Evolutionary conservation across 2,329 filamentous ascomycete species (phyloP), one percentile per base, ranked within the genome.

Genomic region (Trichoderma arundinaceum): DNA sequence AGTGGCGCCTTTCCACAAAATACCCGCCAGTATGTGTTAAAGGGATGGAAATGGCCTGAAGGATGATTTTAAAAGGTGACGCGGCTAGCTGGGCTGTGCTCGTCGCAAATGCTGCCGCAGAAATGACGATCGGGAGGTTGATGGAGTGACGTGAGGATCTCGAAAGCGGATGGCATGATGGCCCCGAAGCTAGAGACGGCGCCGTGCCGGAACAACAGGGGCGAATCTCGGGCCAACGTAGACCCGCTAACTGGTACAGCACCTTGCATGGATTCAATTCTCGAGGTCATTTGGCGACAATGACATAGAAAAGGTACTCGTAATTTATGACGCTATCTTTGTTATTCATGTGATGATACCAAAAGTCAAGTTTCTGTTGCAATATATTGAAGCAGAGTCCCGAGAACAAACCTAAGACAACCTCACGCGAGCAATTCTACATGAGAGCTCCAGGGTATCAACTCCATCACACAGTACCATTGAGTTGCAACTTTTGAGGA

Each of bases 1-100:
- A 74, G 77, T 77, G 74, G 75, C 73, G 69, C 75, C 73, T 66
- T 80, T 81, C 83, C 83, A 85, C 66, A 85, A 72, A 73, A 83
- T 67, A 58, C 77, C 77, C 76, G 82, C 83, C 83, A 86, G 75
- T 60, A 70, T 84, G 80, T 68, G 32, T 15, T 7, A 19, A 12
- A 35, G 33, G 28, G 43, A 19, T 10, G 15, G 35, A 33, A 48
- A 35, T 10, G 28, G 32, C 38, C 32, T 15, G 1, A 49, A 28
- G 33, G 22, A 33, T 17, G 5, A 28, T 49, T 62, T 43, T 6
- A n/a, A 49, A 22, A 19, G 35, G 64, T 59, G 62, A 59, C 46
- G 53, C 53, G 62, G 60, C 60, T 57, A 8, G 46, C n/a, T 38
- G 53, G 62, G 62, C 62, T 65, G 62, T 65, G 38, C 43, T 59